Evolutionary conservation across 2,329 filamentous ascomycete species (phyloP).

Genomic region (Aspergillus sp.): DNA sequence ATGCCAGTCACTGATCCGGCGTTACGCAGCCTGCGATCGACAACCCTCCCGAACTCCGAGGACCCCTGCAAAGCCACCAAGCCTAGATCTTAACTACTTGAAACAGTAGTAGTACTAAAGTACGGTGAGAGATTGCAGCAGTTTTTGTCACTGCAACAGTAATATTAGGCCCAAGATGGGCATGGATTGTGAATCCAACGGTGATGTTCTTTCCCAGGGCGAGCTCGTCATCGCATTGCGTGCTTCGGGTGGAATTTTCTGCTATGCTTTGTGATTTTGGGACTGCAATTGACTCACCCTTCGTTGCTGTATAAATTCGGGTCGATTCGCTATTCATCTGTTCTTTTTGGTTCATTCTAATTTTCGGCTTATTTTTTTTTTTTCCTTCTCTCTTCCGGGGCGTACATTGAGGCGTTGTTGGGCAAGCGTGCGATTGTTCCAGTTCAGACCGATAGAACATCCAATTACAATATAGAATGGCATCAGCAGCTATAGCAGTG

Average conservation of each 20-base stretch:
- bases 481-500: not conserved
- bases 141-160: not conserved
- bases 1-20: not conserved
- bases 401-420: not conserved
- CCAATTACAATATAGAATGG: constrained; percentile 7
- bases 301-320: not conserved
- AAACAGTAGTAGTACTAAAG: not conserved
- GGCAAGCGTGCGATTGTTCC: not conserved
- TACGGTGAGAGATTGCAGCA: not conserved
- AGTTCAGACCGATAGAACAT: not conserved
- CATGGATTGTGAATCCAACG: not conserved
- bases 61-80: not conserved
- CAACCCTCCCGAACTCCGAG: not conserved
- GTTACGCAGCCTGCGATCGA: not conserved
- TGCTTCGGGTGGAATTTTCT: constrained; percentile 17
- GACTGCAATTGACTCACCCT: constrained; percentile 1
- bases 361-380: not conserved
- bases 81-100: not conserved
- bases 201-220: constrained; percentile 2
- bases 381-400: not conserved
- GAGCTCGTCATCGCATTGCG: constrained; percentile 20
- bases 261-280: constrained; percentile 2
- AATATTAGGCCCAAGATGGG: not conserved
- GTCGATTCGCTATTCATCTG: not conserved
- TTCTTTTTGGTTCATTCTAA: not conserved